These are phyloP conservation scores for Catenaria anguillulae DNA, from an alignment of 371 early-diverging fungal genomes.

Conservation along the genomic window DNA sequence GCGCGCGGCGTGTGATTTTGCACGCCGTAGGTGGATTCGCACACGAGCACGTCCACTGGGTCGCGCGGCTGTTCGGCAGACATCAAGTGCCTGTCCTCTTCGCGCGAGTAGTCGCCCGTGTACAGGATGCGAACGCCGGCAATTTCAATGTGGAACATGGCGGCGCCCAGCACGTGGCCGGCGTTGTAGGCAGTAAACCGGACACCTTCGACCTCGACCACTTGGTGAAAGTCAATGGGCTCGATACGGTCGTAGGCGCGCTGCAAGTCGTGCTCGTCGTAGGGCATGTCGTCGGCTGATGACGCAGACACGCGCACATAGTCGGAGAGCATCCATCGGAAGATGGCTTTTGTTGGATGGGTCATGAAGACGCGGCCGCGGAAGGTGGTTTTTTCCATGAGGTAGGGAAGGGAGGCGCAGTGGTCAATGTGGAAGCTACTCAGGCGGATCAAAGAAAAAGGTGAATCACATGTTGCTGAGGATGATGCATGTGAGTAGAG, in stretches of 20 bases:
- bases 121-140: conserved; percentile 94
- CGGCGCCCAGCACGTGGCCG: conserved; percentile 99
- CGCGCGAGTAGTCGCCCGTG: conserved; percentile 99
- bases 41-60: conserved; percentile 87
- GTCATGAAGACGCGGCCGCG: conserved; percentile 99
- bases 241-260: conserved; percentile 90
- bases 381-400: conserved; percentile 97
- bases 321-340: conserved; percentile 96
- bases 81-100: conserved; percentile 99
- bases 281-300: conserved; percentile 80
- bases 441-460: no score
- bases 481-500: no score
- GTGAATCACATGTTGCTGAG: neutral
- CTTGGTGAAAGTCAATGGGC: conserved; percentile 96
- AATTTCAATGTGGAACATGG: conserved; percentile 98
- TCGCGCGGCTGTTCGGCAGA: conserved; percentile 89
- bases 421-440: conserved; percentile 98
- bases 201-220: conserved; percentile 90
- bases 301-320: conserved; percentile 85
- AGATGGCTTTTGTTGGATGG: conserved; percentile 98
- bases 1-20: conserved; percentile 92
- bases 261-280: conserved; percentile 86
- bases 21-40: conserved; percentile 98
- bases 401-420: conserved; percentile 97
- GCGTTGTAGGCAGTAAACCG: conserved; percentile 96